Conservation (phyloP, 2,329 filamentous ascomycete genomes). For the Stagonosporopsis cucurbitacearum region DNA sequence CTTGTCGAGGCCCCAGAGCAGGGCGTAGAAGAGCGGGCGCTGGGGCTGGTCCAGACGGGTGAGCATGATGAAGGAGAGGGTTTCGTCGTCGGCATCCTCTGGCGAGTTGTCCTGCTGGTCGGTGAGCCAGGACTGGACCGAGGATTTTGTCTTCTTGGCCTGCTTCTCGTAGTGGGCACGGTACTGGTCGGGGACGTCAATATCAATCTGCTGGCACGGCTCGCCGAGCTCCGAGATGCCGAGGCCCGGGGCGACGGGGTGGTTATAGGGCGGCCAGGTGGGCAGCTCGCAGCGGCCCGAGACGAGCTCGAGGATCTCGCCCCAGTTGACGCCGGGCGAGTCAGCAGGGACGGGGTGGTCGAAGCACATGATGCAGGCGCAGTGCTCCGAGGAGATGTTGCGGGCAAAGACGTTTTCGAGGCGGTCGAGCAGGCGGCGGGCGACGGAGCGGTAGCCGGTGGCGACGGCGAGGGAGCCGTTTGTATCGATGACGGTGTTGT, state of each 20-base stretch:
- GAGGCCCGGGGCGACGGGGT: slow-evolving; percentile 59
- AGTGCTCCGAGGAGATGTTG: slow-evolving; percentile 87
- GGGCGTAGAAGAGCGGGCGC: slow-evolving; percentile 79
- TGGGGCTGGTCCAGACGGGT: slow-evolving; percentile 81
- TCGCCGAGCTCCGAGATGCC: slow-evolving; percentile 59
- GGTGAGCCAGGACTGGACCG: slow-evolving; percentile 88
- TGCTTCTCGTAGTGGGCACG: slow-evolving; percentile 90
- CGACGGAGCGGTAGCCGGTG: slow-evolving; percentile 94
- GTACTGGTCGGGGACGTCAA: slow-evolving; percentile 93
- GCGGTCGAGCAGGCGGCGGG: slow-evolving; percentile 84
- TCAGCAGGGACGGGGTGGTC: slow-evolving; percentile 53
- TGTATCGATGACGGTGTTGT: slow-evolving; percentile 78
- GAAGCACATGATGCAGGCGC: slow-evolving; percentile 83
- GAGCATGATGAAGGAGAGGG: slow-evolving; percentile 88
- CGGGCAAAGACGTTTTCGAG: slow-evolving; percentile 93
- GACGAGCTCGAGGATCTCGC: slow-evolving; percentile 91
- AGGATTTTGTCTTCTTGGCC: slow-evolving; percentile 88
- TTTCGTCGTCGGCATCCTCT: slow-evolving; percentile 92
- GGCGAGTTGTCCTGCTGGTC: slow-evolving; percentile 80
- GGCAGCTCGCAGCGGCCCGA: slow-evolving; percentile 87
- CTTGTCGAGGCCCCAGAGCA: slow-evolving; percentile 68
- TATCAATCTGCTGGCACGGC: slow-evolving; percentile 81
- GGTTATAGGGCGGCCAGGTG: slow-evolving; percentile 83
- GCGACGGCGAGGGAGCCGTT: slow-evolving; percentile 93
- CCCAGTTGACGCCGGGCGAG: slow-evolving; percentile 81